Base-by-base conservation (phyloP, 2,329 filamentous ascomycete species). In the Fusarium proliferatum region DNA sequence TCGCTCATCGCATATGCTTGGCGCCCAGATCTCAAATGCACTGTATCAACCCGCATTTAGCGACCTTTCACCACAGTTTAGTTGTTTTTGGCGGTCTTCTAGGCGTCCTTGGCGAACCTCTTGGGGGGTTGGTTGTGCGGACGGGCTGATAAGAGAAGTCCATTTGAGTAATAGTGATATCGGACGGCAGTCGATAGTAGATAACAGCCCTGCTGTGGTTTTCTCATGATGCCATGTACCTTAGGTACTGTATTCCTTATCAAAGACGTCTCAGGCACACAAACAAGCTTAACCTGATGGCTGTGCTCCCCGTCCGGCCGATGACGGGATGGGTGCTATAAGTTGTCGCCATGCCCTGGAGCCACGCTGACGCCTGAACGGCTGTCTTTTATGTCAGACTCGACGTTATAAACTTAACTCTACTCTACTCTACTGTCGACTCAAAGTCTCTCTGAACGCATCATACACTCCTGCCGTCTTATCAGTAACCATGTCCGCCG, bases 401-500 rank as follows among this genome's bases (percentile, higher is more conserved):
- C 33, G 33, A 51, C 56, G 7, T 30, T 33, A 43, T 48, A 51
- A 57, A 41, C 16, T 36, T 28, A 43, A 66, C 45, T 42, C 48
- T 30, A 52, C 45, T 42, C 48, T 30, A 52, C 33, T 61, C 33
- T 34, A 43, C n/a, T 46, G 30, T 45, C 38, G 13, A 33, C 38
- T n/a, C 34, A 43, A 23, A 33, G 33, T 33, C 41, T 52, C n/a
- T 33, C 17, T n/a, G 30, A 51, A 39, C 41, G 36, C 33, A 61
- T 51, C 34, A 53, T 62, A 60, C 49, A 57, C 36, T 48, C 55
- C 23, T 28, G 41, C n/a, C 36, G 28, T 61, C 61, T 63, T 52
- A 71, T 70, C 64, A 73, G 30, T n/a, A 61, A 68, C 34, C 46
- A 84, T 83, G 82, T 59, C 80, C 3, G 59, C 82, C 59, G 88